These are phyloP conservation scores for Trichoderma koningii DNA, from an alignment of 2,329 filamentous ascomycete species.

Conservation along the genomic window DNA sequence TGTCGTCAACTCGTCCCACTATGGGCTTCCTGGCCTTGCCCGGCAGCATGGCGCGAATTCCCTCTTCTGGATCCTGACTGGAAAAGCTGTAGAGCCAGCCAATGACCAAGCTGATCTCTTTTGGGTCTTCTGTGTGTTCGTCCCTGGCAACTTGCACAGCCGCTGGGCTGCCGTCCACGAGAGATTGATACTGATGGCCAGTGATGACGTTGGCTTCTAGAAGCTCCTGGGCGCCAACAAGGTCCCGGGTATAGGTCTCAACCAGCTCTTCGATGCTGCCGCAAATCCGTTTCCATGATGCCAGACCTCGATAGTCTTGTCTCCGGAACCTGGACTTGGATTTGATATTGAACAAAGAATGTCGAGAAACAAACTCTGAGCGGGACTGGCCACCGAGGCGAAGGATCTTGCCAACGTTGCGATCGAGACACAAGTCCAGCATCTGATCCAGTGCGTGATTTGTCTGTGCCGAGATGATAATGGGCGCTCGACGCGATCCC, in stretches of 20 bases:
- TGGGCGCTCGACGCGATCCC: slow-evolving; percentile 56
- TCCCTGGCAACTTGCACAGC: too few relatives aligned
- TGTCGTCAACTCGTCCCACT: not conserved
- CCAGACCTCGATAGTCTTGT: slow-evolving; percentile 21
- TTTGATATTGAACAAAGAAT: slow-evolving; percentile 67
- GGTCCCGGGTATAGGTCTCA: slow-evolving; percentile 40
- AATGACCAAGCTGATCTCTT: too few relatives aligned
- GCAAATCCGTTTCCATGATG: slow-evolving; percentile 26
- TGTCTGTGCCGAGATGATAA: slow-evolving; percentile 82
- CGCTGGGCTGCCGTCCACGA: slow-evolving; percentile 45
- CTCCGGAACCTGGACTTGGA: slow-evolving; percentile 30
- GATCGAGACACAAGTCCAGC: slow-evolving; percentile 59
- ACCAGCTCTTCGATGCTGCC: slow-evolving; percentile 26
- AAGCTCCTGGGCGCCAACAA: slow-evolving; percentile 59
- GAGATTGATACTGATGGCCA: slow-evolving; percentile 61
- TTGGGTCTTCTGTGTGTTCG: too few relatives aligned
- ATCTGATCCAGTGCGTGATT: slow-evolving; percentile 91
- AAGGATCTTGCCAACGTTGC: slow-evolving; percentile 56
- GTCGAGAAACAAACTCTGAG: slow-evolving; percentile 62
- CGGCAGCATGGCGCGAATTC: not conserved
- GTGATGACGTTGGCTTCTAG: slow-evolving; percentile 60
- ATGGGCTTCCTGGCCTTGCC: not conserved
- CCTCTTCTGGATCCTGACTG: not conserved
- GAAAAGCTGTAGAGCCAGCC: too few relatives aligned
- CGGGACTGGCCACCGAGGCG: slow-evolving; percentile 68